Percentiles rank a stretch among this genome's conserved stretches.
Conservation (phyloP, 2,329 filamentous ascomycete genomes). For the Colletotrichum cereale region DNA sequence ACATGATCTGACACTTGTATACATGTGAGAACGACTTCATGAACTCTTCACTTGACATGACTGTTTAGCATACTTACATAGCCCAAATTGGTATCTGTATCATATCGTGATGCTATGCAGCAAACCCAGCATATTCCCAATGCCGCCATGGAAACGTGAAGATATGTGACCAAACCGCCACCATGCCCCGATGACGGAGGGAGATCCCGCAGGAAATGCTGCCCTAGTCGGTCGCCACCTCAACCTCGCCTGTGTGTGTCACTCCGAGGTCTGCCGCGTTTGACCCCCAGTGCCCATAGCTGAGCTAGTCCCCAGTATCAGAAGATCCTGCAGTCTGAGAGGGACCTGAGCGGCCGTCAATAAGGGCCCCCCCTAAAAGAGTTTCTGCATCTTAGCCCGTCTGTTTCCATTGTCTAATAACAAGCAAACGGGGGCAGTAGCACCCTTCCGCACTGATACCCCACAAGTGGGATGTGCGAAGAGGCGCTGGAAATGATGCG, state of each 20-base stretch:
- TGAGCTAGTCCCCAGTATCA: slow-evolving; percentile 39
- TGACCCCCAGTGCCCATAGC: slow-evolving; percentile 4
- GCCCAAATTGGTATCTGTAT: slow-evolving; percentile 37
- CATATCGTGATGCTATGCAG: slow-evolving; percentile 25
- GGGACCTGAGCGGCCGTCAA: slow-evolving; percentile 43
- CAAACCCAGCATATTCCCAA: slow-evolving; percentile 25
- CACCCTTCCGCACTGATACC: not conserved
- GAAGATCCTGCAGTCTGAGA: slow-evolving; percentile 42
- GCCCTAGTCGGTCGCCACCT: not conserved
- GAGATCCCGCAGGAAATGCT: not conserved
- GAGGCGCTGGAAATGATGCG: slow-evolving; percentile 6
- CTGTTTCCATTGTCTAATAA: slow-evolving; percentile 41
- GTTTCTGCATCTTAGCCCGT: slow-evolving; percentile 41
- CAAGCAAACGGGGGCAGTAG: slow-evolving; percentile 35
- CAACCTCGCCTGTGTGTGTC: not conserved
- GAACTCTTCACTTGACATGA: slow-evolving; percentile 12
- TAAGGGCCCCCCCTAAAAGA: slow-evolving; percentile 36
- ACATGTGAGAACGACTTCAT: not conserved
- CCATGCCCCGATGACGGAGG: not conserved
- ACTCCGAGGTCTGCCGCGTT: slow-evolving; percentile 9
- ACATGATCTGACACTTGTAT: too few species aligned
- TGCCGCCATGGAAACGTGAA: slow-evolving; percentile 31
- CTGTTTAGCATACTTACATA: slow-evolving; percentile 31
- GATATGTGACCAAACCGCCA: not conserved
- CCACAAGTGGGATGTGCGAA: not conserved